Percentiles rank a stretch among this genome's conserved stretches.
phyloP scores from a whole-genome alignment of 2,329 filamentous ascomycete species.

The Sclerotinia nivalis region DNA sequence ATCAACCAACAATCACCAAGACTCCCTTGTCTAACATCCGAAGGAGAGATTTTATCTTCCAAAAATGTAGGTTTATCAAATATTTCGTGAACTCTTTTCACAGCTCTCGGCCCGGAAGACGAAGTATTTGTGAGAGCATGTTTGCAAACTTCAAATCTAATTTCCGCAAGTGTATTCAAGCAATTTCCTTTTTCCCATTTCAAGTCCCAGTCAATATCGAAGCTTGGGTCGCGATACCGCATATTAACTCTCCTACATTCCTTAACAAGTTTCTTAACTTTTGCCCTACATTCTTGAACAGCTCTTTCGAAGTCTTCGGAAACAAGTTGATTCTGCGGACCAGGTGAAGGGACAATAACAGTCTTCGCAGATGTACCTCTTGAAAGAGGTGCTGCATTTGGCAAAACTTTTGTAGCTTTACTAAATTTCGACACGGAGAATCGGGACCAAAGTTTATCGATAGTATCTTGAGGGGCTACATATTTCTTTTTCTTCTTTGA shows the following conservation, averaged over 20 bases:
- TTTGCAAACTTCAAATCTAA: constrained; percentile 53
- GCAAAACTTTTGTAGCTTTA: constrained; percentile 65
- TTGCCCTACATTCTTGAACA: constrained; percentile 65
- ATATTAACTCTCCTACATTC: constrained; percentile 76
- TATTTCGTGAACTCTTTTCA: constrained; percentile 74
- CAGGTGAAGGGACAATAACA: constrained; percentile 38
- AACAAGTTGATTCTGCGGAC: constrained; percentile 60
- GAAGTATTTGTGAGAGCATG: constrained; percentile 50
- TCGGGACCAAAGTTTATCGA: constrained; percentile 66
- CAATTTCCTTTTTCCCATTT: constrained; percentile 42
- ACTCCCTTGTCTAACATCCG: constrained; percentile 76
- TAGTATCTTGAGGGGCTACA: constrained; percentile 62
- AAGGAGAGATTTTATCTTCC: constrained; percentile 73
- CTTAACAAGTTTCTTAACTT: constrained; percentile 59
- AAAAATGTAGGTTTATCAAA: constrained; percentile 78
- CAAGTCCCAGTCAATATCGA: constrained; percentile 66
- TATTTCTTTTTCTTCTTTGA: constrained; percentile 57
- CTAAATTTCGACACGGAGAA: constrained; percentile 63
- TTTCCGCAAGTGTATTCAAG: constrained; percentile 36
- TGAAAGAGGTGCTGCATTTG: constrained; percentile 53
- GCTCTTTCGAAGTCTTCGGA: constrained; percentile 69
- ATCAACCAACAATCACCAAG: constrained; percentile 87
- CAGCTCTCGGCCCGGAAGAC: constrained; percentile 64
- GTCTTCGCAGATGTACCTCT: constrained; percentile 22
- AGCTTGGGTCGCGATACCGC: constrained; percentile 80